Evolutionary conservation across 306 rosid species (phyloP).

Genomic region (Rubus idaeus): DNA sequence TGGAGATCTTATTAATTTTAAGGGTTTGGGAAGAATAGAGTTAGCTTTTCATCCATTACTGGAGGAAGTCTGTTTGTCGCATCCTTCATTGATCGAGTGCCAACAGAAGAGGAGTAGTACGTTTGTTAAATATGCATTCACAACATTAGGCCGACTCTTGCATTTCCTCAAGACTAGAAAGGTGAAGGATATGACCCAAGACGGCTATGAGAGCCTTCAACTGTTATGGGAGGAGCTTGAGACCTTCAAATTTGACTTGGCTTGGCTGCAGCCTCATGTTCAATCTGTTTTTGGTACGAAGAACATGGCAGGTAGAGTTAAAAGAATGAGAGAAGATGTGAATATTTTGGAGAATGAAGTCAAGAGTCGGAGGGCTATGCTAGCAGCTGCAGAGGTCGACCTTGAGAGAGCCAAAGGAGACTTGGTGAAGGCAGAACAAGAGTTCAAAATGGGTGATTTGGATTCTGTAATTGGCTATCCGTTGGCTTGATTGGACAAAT

Average conservation of each 20-base stretch:
- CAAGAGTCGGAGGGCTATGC: neutral
- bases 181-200: neutral
- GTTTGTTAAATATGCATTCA: neutral
- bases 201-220: neutral
- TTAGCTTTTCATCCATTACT: neutral
- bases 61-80: slow-evolving; percentile 2
- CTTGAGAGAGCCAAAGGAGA: neutral
- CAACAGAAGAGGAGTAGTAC: neutral
- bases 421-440: neutral
- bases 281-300: neutral
- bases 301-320: neutral
- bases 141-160: neutral
- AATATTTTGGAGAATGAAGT: neutral
- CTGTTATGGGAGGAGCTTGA: neutral
- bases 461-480: neutral
- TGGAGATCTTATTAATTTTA: neutral
- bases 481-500: neutral
- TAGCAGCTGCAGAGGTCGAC: neutral
- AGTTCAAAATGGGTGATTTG: neutral
- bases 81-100: neutral
- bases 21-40: slow-evolving; percentile 1
- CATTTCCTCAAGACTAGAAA: neutral
- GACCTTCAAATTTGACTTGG: slow-evolving; percentile 1
- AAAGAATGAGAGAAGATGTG: neutral
- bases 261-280: neutral